Conservation (phyloP, 1,139 yeast genomes). For the Pichia sp. region DNA sequence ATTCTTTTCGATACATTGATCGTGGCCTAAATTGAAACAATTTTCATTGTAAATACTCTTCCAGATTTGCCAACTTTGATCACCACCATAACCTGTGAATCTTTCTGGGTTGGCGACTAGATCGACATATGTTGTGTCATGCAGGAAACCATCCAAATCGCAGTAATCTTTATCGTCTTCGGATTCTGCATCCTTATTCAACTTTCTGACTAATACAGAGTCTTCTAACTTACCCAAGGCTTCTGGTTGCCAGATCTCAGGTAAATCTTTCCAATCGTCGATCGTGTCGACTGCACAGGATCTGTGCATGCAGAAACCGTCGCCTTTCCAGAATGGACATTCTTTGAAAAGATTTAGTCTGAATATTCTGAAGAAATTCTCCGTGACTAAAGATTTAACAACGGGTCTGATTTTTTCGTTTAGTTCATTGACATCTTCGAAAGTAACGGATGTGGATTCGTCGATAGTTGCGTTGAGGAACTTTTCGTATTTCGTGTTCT, state of each 20-base stretch:
- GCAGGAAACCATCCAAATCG: conserved; percentile 39
- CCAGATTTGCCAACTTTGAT: conserved; percentile 93
- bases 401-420: conserved; percentile 52
- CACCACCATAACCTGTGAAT: conserved; percentile 95
- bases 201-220: conserved; percentile 28
- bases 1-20: conserved; percentile 73
- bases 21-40: conserved; percentile 63
- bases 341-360: conserved; percentile 81
- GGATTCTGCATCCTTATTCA: conserved; percentile 25
- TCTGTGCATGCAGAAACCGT: conserved; percentile 83
- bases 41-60: conserved; percentile 87
- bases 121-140: conserved; percentile 76
- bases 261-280: conserved; percentile 62
- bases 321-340: conserved; percentile 87
- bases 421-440: conserved; percentile 49
- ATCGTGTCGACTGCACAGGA: conserved; percentile 87
- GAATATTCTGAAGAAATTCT: conserved; percentile 82
- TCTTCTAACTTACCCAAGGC: conserved; percentile 61
- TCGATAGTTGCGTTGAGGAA: conserved; percentile 24
- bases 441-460: conserved; percentile 45
- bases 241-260: conserved; percentile 73
- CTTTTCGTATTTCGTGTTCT: conserved; percentile 19
- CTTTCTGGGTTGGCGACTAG: conserved; percentile 90
- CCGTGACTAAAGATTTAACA: conserved; percentile 55
- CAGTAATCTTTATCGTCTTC: conserved; percentile 40